Percentiles rank a stretch among this genome's conserved stretches.
Conservation (phyloP, 345 rosid species). For the Lumnitzera racemosa region DNA sequence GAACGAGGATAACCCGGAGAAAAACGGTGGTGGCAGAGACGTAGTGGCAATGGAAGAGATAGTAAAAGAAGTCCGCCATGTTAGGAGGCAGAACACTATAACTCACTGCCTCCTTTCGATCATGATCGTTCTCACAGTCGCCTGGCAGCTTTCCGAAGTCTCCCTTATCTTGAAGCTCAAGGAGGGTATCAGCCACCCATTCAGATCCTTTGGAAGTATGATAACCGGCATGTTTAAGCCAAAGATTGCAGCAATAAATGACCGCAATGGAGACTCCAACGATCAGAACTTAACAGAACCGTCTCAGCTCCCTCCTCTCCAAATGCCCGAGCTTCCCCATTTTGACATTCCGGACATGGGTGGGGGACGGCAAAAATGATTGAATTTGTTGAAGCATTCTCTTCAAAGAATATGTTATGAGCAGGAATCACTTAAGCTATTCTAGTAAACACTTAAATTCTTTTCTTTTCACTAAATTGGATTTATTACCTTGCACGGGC, state of each 20-base stretch:
- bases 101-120: slow-evolving; percentile 68
- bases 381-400: neutral
- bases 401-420: too few relatives aligned
- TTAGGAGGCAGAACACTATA: slow-evolving; percentile 58
- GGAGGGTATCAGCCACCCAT: slow-evolving; percentile 53
- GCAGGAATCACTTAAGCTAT: too few relatives aligned
- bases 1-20: slow-evolving; percentile 1
- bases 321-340: slow-evolving; percentile 40
- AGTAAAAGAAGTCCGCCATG: slow-evolving; percentile 43
- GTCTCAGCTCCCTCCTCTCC: slow-evolving; percentile 15
- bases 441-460: too few relatives aligned
- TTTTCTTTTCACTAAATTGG: too few relatives aligned
- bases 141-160: slow-evolving; percentile 80
- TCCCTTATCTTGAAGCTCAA: slow-evolving; percentile 50
- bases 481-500: too few relatives aligned
- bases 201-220: slow-evolving; percentile 45
- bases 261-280: neutral
- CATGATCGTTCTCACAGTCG: slow-evolving; percentile 52
- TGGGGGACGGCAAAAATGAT: slow-evolving; percentile 13
- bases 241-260: neutral
- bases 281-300: slow-evolving; percentile 10
- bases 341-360: slow-evolving; percentile 25
- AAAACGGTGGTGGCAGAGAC: neutral
- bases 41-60: slow-evolving; percentile 31
- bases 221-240: slow-evolving; percentile 33